Evolutionary conservation across 768 basidiomycete genomes (phyloP), one percentile per base, ranked within the genome.

Genomic region (Leucosporidium yakuticum): DNA sequence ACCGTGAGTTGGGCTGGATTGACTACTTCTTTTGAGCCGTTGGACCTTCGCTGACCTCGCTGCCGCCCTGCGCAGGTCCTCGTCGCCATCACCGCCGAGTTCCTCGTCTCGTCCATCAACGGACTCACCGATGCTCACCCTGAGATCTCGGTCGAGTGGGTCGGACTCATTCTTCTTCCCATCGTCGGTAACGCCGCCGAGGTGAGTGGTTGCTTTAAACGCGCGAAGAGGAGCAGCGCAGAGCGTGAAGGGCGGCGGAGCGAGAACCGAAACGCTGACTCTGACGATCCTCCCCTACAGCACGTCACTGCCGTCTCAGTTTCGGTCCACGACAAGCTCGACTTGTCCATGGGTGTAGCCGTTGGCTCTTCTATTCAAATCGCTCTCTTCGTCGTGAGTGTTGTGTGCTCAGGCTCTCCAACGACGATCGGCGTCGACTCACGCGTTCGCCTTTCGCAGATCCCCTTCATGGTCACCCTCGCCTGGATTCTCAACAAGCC

Each of bases 161-260:
- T 96, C 63, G 93, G 90, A 19, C 79, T 96, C 36, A 91, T 98
- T 73, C 2, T 39, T 0, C 60, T 55, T 39, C 95, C 95, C 9
- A 92, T 95, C 50, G 92, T 93, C n/a, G 90, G 91, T 21, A 92
- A 91, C 76, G 89, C 90, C 7, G 63, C 76, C 81, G 93, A 96
- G 39, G 39, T 44, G 39, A 44, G 39, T 8, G n/a, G n/a, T n/a
- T n/a, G n/a, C n/a, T n/a, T n/a, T n/a, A n/a, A n/a, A n/a, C n/a
- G n/a, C n/a, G n/a, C n/a, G n/a, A n/a, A n/a, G n/a, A n/a, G n/a
- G n/a, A n/a, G n/a, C n/a, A n/a, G n/a, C n/a, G n/a, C 12, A 12
- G 34, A 36, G 34, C 34, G 34, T 12, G 39, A 44, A 44, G 8
- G n/a, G n/a, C n/a, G n/a, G 39, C 39, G 3, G 14, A 9, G 39